These are phyloP conservation scores for Sphaerostilbella broomeana DNA, from an alignment of 2,329 filamentous ascomycete species.

Conservation along the genomic window DNA sequence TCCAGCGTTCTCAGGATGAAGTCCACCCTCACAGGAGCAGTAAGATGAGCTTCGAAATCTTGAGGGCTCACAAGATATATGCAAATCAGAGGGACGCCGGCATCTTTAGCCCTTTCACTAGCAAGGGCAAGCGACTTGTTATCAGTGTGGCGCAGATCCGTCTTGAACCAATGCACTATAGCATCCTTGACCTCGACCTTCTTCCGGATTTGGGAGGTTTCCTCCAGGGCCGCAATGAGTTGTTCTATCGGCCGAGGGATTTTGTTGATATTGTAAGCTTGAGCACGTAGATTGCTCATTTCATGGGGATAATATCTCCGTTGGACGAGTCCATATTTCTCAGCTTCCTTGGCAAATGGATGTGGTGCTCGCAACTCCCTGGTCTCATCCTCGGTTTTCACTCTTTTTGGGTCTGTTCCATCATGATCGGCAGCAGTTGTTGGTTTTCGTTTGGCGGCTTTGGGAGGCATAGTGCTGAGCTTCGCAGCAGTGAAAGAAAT, in stretches of 20 bases:
- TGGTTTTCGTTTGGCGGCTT: slow-evolving; percentile 24
- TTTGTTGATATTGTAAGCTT: slow-evolving; percentile 63
- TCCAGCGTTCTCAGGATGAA: slow-evolving; percentile 69
- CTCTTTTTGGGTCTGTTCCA: slow-evolving; percentile 26
- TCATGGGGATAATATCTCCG: slow-evolving; percentile 77
- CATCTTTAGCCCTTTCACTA: slow-evolving; percentile 55
- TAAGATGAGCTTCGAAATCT: slow-evolving; percentile 76
- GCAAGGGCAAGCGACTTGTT: slow-evolving; percentile 67
- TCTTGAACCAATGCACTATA: slow-evolving; percentile 88
- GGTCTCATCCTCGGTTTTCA: slow-evolving; percentile 22
- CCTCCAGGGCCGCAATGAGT: slow-evolving; percentile 53
- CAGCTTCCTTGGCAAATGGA: slow-evolving; percentile 38
- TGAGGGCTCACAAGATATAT: slow-evolving; percentile 77
- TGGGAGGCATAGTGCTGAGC: slow-evolving; percentile 23
- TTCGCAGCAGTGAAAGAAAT: not conserved
- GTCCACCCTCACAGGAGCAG: slow-evolving; percentile 66
- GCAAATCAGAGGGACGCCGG: slow-evolving; percentile 65
- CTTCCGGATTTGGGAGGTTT: slow-evolving; percentile 50
- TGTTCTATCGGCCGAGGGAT: slow-evolving; percentile 68
- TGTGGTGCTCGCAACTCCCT: slow-evolving; percentile 40
- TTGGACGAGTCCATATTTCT: slow-evolving; percentile 56
- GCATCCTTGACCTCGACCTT: slow-evolving; percentile 49
- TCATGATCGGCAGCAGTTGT: slow-evolving; percentile 17
- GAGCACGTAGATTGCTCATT: slow-evolving; percentile 74
- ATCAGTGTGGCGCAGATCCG: slow-evolving; percentile 66